These are phyloP conservation scores for Prunus fruticosa DNA, from an alignment of 306 rosid genomes.

Conservation along the genomic window DNA sequence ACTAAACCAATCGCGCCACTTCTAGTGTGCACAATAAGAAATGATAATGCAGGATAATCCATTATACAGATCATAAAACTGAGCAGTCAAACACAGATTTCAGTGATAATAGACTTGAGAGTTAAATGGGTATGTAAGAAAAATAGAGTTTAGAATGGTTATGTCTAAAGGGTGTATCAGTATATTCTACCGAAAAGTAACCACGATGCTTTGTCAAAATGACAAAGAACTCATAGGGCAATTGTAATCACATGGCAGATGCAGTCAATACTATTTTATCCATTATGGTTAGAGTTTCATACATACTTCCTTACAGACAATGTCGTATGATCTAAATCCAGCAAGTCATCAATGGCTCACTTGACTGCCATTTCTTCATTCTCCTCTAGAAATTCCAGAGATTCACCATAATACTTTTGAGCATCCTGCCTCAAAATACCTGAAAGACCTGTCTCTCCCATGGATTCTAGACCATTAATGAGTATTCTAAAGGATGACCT, in stretches of 20 bases:
- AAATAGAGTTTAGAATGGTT: background rate
- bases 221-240: background rate
- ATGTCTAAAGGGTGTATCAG: background rate
- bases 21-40: background rate
- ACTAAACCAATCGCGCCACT: background rate
- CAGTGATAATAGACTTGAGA: no score
- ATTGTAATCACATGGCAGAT: background rate
- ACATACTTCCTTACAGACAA: background rate
- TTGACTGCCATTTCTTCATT: conserved; percentile 29
- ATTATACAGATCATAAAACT: background rate
- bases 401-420: conserved; percentile 35
- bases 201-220: background rate
- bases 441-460: conserved; percentile 25
- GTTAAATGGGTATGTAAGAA: background rate
- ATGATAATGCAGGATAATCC: background rate
- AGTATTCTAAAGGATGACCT: conserved; percentile 37
- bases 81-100: background rate
- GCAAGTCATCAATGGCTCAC: background rate
- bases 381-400: conserved; percentile 41
- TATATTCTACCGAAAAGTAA: no score
- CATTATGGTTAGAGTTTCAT: background rate
- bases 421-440: conserved; percentile 41
- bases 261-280: background rate
- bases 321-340: background rate
- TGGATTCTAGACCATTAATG: conserved; percentile 38